Evolutionary conservation across 257 asterid genomes (phyloP).

Genomic region (Paulownia fortunei): DNA sequence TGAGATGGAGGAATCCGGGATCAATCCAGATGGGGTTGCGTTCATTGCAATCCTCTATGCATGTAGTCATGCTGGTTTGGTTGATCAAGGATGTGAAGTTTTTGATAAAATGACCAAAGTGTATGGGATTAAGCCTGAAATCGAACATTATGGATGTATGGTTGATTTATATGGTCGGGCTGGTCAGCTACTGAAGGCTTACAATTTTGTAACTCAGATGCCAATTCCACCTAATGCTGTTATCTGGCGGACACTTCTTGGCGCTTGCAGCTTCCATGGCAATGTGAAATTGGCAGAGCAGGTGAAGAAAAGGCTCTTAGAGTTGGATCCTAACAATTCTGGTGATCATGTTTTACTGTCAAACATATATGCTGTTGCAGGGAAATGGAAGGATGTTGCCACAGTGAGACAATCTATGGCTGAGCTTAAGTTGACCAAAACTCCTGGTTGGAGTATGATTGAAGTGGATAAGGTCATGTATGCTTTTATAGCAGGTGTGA

Average conservation of each 20-base stretch:
- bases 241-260: conserved; percentile 91
- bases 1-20: conserved; percentile 71
- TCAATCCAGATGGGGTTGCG: conserved; percentile 64
- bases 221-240: conserved; percentile 69
- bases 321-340: conserved; percentile 67
- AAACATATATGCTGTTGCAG: conserved; percentile 74
- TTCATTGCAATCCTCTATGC: conserved; percentile 75
- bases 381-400: conserved; percentile 76
- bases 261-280: conserved; percentile 82
- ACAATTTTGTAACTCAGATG: conserved; percentile 65
- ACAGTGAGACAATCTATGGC: conserved; percentile 64
- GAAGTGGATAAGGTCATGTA: conserved; percentile 61
- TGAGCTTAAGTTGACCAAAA: conserved; percentile 56
- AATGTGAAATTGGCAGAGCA: conserved; percentile 68
- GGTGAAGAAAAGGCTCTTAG: conserved; percentile 62
- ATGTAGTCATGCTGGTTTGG: conserved; percentile 87
- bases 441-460: conserved; percentile 86
- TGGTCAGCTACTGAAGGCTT: conserved; percentile 69
- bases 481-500: conserved; percentile 54
- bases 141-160: conserved; percentile 95
- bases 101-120: conserved; percentile 63
- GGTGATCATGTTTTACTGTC: conserved; percentile 79
- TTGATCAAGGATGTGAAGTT: conserved; percentile 57
- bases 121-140: conserved; percentile 58
- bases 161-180: conserved; percentile 89